phyloP scores from a whole-genome alignment of 2,329 filamentous ascomycete genomes.

The Penicillium palitans region DNA sequence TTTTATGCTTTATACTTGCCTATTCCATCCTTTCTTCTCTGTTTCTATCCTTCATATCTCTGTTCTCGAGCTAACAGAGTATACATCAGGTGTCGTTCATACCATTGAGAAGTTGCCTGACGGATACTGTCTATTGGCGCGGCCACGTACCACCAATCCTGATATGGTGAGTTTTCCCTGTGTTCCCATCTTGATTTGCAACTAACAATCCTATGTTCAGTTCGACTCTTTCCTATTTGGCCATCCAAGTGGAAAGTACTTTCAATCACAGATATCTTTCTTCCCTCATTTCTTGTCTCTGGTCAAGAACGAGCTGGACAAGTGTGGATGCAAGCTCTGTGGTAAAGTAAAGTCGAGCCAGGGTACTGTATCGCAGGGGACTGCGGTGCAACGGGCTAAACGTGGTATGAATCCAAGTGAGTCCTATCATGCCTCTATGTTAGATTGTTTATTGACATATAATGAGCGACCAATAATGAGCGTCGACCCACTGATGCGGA shows the following conservation, averaged over 20 bases:
- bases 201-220: slow-evolving; percentile 28
- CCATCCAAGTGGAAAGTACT: slow-evolving; percentile 53
- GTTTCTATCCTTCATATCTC: not conserved
- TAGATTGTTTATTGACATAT: not conserved
- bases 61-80: not conserved
- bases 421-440: not conserved
- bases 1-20: not conserved
- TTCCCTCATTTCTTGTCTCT: slow-evolving; percentile 55
- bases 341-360: slow-evolving; percentile 15
- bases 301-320: slow-evolving; percentile 52
- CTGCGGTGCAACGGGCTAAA: slow-evolving; percentile 1
- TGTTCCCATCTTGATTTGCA: not conserved
- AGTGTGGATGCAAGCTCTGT: slow-evolving; percentile 56
- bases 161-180: slow-evolving; percentile 30
- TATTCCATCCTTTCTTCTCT: not conserved
- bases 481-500: slow-evolving; percentile 13
- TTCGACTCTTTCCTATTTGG: slow-evolving; percentile 59
- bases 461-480: not conserved
- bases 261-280: slow-evolving; percentile 56
- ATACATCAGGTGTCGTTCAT: slow-evolving; percentile 46
- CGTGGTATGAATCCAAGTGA: not conserved
- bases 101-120: slow-evolving; percentile 54
- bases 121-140: slow-evolving; percentile 56
- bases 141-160: slow-evolving; percentile 44
- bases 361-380: slow-evolving; percentile 11